Percentiles rank a stretch among this genome's conserved stretches.
Evolutionary conservation across 768 basidiomycete species (phyloP).

Genomic region (Termitomyces sp.): DNA sequence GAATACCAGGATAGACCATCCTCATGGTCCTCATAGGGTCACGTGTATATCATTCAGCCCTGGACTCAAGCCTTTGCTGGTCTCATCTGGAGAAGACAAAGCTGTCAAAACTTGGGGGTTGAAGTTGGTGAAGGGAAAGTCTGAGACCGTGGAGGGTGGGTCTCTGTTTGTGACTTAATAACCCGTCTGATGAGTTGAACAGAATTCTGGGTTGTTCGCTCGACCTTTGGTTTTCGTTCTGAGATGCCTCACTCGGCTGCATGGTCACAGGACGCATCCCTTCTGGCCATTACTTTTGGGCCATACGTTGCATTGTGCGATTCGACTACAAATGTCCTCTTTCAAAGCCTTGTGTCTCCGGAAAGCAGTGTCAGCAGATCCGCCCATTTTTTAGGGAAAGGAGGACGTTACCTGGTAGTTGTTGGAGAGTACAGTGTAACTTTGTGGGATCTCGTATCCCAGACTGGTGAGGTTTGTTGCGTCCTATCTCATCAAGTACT

Average conservation of each 20-base stretch:
- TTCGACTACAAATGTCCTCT: conserved; percentile 54
- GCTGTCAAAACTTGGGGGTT: conserved; percentile 80
- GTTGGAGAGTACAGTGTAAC: conserved; percentile 45
- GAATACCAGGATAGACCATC: conserved; percentile 86
- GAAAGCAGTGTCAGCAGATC: conserved; percentile 43
- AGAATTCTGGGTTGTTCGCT: conserved; percentile 82
- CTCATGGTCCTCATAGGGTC: conserved; percentile 69
- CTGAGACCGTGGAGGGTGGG: conserved; percentile 51
- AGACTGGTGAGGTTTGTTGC: conserved; percentile 45
- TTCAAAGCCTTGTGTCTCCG: conserved; percentile 56
- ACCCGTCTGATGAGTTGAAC: neutral
- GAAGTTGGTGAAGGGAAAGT: conserved; percentile 41
- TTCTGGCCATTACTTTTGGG: conserved; percentile 73
- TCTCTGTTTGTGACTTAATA: conserved; percentile 1
- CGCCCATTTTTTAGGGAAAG: conserved; percentile 64
- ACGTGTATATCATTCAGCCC: conserved; percentile 72
- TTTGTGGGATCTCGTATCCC: conserved; percentile 71
- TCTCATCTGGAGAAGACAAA: conserved; percentile 75
- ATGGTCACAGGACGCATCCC: conserved; percentile 86
- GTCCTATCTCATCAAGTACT: neutral
- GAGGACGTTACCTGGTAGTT: conserved; percentile 69
- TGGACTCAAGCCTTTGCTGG: conserved; percentile 35
- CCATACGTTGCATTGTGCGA: conserved; percentile 73
- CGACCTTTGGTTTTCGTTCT: conserved; percentile 67
- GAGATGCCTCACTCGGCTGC: conserved; percentile 60